Conservation (phyloP, 768 basidiomycete genomes). For the Lactifluus rugatus region DNA sequence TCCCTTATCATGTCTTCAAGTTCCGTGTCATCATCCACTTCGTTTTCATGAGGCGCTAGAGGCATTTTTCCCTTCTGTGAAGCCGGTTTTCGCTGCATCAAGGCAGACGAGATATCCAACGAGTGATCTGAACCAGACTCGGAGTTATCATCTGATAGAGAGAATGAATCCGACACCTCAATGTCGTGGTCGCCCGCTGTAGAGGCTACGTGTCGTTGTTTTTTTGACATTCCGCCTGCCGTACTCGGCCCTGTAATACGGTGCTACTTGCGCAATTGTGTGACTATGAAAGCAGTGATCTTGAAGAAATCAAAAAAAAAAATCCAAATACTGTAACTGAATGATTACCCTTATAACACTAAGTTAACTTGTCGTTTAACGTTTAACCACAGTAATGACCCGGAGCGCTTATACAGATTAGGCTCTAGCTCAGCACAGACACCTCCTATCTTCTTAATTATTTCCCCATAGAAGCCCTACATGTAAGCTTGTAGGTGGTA, state of each 20-base stretch:
- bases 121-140: no score
- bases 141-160: slow-evolving; percentile 5
- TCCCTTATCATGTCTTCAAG: slow-evolving; percentile 56
- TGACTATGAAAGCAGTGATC: not conserved
- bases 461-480: no score
- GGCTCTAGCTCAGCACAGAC: no score
- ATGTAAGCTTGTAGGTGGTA: no score
- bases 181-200: not conserved
- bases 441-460: no score
- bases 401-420: no score
- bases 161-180: not conserved
- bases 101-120: slow-evolving; percentile 54
- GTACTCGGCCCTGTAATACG: not conserved
- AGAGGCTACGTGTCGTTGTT: not conserved
- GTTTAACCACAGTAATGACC: no score
- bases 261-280: no score
- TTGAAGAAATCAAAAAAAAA: not conserved
- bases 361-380: no score
- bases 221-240: not conserved
- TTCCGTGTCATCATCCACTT: slow-evolving; percentile 41
- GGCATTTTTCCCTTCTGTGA: not conserved
- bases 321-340: not conserved
- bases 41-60: slow-evolving; percentile 22
- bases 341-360: not conserved
- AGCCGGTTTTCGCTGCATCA: slow-evolving; percentile 27